Evolutionary conservation across 2,329 filamentous ascomycete genomes (phyloP), one percentile per base, ranked within the genome.

Genomic region (Celoporthe dispersa): DNA sequence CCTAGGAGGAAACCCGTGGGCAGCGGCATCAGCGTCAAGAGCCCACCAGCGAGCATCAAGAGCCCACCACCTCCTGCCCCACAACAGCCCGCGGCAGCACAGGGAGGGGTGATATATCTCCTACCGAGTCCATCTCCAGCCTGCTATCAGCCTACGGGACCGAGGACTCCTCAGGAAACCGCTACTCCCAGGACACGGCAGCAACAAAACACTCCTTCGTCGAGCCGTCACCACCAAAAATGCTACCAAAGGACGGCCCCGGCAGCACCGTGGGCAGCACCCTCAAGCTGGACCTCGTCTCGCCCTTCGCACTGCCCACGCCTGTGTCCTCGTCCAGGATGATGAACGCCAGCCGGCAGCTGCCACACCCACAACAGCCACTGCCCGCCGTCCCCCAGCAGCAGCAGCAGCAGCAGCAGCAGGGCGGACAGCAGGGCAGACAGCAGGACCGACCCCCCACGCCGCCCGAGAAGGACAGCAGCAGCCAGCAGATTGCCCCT

Each of bases 141-240:
- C 78, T 89, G 14, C 74, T 89, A 48, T 88, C 85, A 14, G 86
- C 87, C 28, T 89, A 89, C 75, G 70, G 65, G n/a, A 70, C 65
- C 1, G 65, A 70, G 61, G 65, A 67, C 44, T 71, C 68, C 19
- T 63, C 64, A 9, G 53, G 51, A 28, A 70, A 57, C 11, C 68
- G 68, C 5, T 68, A 61, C 25, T 71, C 70, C 37, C 68, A 67
- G 44, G 70, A 71, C 31, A 71, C 64, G 28, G 44, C 70, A 33
- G 65, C 70, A 16, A 67, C 70, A 1, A 64, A 61, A 63, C 66
- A 71, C 59, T 70, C 70, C 5, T 63, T 70, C 19, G 62, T 31
- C 19, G 68, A 68, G 14, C 44, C 70, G 5, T 70, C 70, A 25
- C 62, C 70, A 19, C 70, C 68, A n/a, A 70, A 68, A 25, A 60